Evolutionary conservation across 164 flowering plant genomes (phyloP).

Genomic region (Vitis vinifera): ASM3070453v1 NC_081823.1:27075501-27076000

Average conservation of each 20-base stretch:
- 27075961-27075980: too few species aligned
- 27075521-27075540: constrained; percentile 23
- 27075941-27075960: too few species aligned
- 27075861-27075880: too few species aligned
- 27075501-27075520: constrained; percentile 32
- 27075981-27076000: too few species aligned
- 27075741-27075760: neutral
- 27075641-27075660: constrained; percentile 90
- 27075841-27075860: too few species aligned
- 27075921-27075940: too few species aligned
- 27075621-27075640: constrained; percentile 98
- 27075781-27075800: too few species aligned
- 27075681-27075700: constrained; percentile 36
- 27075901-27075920: too few species aligned
- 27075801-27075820: too few species aligned
- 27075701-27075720: constrained; percentile 26
- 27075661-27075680: constrained; percentile 96
- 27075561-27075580: constrained; percentile 12
- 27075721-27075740: constrained; percentile 42
- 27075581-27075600: constrained; percentile 24
- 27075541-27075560: constrained; percentile 15
- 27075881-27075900: too few species aligned
- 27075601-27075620: constrained; percentile 68
- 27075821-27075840: too few species aligned
- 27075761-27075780: too few species aligned